These are phyloP conservation scores for Neobulgaria alba DNA, from an alignment of 2,329 filamentous ascomycete genomes.

Conservation along the genomic window DNA sequence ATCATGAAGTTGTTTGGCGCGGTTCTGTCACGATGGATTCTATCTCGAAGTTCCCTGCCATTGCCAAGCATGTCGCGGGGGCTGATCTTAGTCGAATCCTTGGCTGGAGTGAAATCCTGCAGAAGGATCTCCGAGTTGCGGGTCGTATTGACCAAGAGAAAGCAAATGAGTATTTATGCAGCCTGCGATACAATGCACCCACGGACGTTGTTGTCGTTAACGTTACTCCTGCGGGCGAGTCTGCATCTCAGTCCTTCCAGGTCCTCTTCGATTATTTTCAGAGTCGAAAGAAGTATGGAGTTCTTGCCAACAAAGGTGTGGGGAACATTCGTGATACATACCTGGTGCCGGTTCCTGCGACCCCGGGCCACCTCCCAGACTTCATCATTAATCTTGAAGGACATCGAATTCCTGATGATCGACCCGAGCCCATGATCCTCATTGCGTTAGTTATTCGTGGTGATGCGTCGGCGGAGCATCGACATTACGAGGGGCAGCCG, in stretches of 20 bases:
- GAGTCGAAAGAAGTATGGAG: constrained; percentile 74
- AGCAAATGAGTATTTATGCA: constrained; percentile 85
- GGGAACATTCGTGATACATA: constrained; percentile 84
- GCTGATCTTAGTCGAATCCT: constrained; percentile 59
- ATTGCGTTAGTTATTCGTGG: constrained; percentile 78
- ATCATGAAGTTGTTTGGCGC: constrained; percentile 67
- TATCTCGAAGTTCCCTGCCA: constrained; percentile 65
- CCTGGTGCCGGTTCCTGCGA: constrained; percentile 74
- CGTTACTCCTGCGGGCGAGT: constrained; percentile 55
- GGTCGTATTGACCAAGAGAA: constrained; percentile 74
- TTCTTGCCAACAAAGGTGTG: constrained; percentile 67
- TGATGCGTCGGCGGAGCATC: constrained; percentile 29
- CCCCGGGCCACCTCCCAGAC: constrained; percentile 63
- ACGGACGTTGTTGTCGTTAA: constrained; percentile 80
- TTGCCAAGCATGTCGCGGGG: constrained; percentile 77
- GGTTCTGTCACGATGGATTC: constrained; percentile 69
- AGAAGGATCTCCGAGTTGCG: constrained; percentile 59
- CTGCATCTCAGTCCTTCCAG: constrained; percentile 56
- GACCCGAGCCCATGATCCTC: constrained; percentile 69
- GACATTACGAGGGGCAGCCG: neutral
- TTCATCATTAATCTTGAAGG: constrained; percentile 86
- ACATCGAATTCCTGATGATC: constrained; percentile 64
- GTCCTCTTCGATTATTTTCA: constrained; percentile 83
- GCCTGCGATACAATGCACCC: constrained; percentile 70
- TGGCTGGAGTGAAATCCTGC: constrained; percentile 70